Conservation (phyloP, 2,329 filamentous ascomycete species). For the Ceratocystis harringtonii region DNA sequence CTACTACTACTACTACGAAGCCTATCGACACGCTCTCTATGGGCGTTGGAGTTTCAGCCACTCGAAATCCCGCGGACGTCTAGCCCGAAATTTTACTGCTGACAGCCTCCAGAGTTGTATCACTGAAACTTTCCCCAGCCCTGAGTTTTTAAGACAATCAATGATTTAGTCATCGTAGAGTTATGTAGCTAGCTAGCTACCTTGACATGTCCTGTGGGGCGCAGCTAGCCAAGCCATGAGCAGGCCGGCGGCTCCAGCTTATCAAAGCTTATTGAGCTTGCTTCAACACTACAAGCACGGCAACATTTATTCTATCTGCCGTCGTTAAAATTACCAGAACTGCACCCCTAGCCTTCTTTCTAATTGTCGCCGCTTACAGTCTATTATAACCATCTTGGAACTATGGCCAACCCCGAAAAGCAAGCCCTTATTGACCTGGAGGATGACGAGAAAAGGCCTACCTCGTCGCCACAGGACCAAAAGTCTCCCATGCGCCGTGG, state of each 20-base stretch:
- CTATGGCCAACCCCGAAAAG: conserved; percentile 15
- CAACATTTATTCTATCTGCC: neutral
- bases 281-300: neutral
- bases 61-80: neutral
- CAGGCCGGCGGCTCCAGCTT: neutral
- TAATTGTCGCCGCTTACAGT: neutral
- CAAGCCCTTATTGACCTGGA: conserved; percentile 14
- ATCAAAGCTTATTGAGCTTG: neutral
- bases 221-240: neutral
- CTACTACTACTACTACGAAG: too few species aligned
- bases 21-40: too few species aligned
- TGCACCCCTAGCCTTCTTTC: neutral
- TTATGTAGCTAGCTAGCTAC: neutral
- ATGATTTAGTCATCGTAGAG: conserved; percentile 2
- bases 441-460: neutral
- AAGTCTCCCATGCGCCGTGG: conserved; percentile 30
- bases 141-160: neutral
- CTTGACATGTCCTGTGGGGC: conserved; percentile 1
- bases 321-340: neutral
- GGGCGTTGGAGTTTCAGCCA: neutral
- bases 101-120: neutral
- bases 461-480: neutral
- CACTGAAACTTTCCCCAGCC: neutral
- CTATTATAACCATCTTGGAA: neutral
- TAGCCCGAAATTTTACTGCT: neutral